phyloP scores from a whole-genome alignment of 805 yeast genomes.

The Zygoascus ofunaensis region DNA sequence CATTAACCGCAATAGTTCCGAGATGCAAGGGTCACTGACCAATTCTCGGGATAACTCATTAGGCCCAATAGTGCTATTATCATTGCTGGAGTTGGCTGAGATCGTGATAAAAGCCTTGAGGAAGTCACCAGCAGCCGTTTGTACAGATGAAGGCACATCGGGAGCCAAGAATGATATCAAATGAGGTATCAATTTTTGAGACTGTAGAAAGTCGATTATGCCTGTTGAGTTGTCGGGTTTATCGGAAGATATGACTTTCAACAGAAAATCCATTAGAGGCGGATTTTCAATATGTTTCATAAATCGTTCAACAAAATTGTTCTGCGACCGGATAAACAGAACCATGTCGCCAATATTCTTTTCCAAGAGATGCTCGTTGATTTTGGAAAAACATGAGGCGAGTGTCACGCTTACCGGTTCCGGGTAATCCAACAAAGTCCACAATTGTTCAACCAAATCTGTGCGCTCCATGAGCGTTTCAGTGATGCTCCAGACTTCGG shows the following conservation, averaged over 20 bases:
- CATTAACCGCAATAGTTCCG: slow-evolving; percentile 65
- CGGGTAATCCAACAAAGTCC: slow-evolving; percentile 68
- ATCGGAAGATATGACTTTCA: slow-evolving; percentile 87
- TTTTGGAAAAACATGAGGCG: slow-evolving; percentile 84
- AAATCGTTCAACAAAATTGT: slow-evolving; percentile 67
- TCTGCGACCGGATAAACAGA: slow-evolving; percentile 57
- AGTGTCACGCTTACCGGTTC: slow-evolving; percentile 62
- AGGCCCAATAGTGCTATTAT: slow-evolving; percentile 90
- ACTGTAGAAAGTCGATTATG: slow-evolving; percentile 63
- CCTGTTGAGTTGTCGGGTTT: slow-evolving; percentile 86
- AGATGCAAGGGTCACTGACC: slow-evolving; percentile 64
- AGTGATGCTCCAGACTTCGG: slow-evolving; percentile 90
- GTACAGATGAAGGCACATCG: slow-evolving; percentile 56
- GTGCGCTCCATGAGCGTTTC: slow-evolving; percentile 78
- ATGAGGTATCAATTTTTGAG: slow-evolving; percentile 64
- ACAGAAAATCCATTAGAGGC: slow-evolving; percentile 83
- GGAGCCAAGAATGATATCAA: slow-evolving; percentile 66
- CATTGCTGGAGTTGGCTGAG: slow-evolving; percentile 84
- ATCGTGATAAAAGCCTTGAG: slow-evolving; percentile 88
- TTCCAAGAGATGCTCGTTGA: slow-evolving; percentile 81
- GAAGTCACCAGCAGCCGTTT: slow-evolving; percentile 92
- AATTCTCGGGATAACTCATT: slow-evolving; percentile 87
- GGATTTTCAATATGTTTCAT: slow-evolving; percentile 85
- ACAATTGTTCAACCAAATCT: slow-evolving; percentile 55
- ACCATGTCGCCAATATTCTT: slow-evolving; percentile 78